Percentiles rank a stretch among this genome's conserved stretches.
Evolutionary conservation across 2,329 filamentous ascomycete species (phyloP).

Genomic region (Diaporthe caulivora): DNA sequence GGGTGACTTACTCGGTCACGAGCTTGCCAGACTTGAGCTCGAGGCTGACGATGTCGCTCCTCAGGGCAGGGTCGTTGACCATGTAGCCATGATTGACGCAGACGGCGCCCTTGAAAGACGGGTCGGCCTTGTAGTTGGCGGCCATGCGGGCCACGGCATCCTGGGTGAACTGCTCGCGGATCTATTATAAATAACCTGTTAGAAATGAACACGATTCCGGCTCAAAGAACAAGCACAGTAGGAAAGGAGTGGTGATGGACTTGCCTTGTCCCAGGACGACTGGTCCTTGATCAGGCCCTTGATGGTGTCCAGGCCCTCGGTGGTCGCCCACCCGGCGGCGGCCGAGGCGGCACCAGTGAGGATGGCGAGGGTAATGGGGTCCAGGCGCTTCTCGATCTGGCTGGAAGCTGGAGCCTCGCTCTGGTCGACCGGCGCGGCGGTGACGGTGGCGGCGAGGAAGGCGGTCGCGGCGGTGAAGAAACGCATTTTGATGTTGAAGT

Average conservation of each 20-base stretch:
- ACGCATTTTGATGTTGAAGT: not conserved
- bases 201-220: not conserved
- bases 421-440: not conserved
- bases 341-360: not conserved
- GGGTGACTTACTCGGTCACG: not conserved
- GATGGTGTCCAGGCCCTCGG: not conserved
- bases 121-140: constrained; percentile 10
- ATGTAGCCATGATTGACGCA: constrained; percentile 15
- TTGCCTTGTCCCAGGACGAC: not conserved
- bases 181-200: not conserved
- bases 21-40: constrained; percentile 20
- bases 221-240: not conserved
- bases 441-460: constrained; percentile 2
- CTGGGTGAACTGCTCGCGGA: constrained; percentile 16
- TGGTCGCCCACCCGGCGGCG: constrained; percentile 2
- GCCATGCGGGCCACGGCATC: constrained; percentile 19
- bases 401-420: not conserved
- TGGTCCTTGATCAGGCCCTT: constrained; percentile 5
- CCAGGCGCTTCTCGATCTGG: constrained; percentile 20
- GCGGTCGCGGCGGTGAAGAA: not conserved
- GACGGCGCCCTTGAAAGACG: constrained; percentile 11
- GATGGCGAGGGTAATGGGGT: not conserved
- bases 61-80: constrained; percentile 5
- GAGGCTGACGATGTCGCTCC: constrained; percentile 25
- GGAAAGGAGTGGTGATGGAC: no score